A percentile compares a stretch with the other conserved stretches of the same genome.
These are phyloP conservation scores for Plectosphaerella cucumerina DNA, from an alignment of 2,329 filamentous ascomycete species.

Conservation along the genomic window DNA sequence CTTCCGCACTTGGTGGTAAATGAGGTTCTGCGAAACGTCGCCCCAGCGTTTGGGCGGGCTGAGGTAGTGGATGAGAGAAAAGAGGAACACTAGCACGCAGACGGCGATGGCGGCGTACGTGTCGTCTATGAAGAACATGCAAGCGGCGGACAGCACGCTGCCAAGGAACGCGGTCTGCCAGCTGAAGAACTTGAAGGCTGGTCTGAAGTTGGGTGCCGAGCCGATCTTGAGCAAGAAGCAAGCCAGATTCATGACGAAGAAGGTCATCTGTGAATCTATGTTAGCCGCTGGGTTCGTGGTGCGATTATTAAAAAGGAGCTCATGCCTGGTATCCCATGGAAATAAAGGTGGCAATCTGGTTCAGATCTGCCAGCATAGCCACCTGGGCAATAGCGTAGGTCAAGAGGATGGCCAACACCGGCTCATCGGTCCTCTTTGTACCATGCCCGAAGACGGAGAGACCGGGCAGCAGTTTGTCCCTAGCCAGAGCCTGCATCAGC, in stretches of 20 bases:
- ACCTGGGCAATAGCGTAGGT: slow-evolving; percentile 74
- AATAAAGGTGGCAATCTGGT: slow-evolving; percentile 84
- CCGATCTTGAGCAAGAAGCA: slow-evolving; percentile 84
- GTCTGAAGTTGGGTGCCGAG: slow-evolving; percentile 83
- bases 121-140: slow-evolving; percentile 89
- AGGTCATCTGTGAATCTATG: slow-evolving; percentile 62
- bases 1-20: slow-evolving; percentile 82
- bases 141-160: slow-evolving; percentile 68
- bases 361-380: slow-evolving; percentile 77
- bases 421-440: slow-evolving; percentile 68
- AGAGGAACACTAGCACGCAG: slow-evolving; percentile 69
- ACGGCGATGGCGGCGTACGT: slow-evolving; percentile 75
- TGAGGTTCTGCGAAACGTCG: slow-evolving; percentile 83
- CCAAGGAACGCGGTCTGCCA: slow-evolving; percentile 77
- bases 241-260: slow-evolving; percentile 81
- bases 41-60: slow-evolving; percentile 86
- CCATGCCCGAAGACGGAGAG: slow-evolving; percentile 71
- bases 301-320: not conserved
- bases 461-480: slow-evolving; percentile 75
- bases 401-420: slow-evolving; percentile 69
- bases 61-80: slow-evolving; percentile 80
- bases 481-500: slow-evolving; percentile 75
- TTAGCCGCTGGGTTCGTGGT: not conserved
- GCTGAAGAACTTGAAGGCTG: slow-evolving; percentile 84
- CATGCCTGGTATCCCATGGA: slow-evolving; percentile 84